These are phyloP conservation scores for Botrytis cinerea DNA, from an alignment of 2,329 filamentous ascomycete genomes.

Conservation along the genomic window DNA sequence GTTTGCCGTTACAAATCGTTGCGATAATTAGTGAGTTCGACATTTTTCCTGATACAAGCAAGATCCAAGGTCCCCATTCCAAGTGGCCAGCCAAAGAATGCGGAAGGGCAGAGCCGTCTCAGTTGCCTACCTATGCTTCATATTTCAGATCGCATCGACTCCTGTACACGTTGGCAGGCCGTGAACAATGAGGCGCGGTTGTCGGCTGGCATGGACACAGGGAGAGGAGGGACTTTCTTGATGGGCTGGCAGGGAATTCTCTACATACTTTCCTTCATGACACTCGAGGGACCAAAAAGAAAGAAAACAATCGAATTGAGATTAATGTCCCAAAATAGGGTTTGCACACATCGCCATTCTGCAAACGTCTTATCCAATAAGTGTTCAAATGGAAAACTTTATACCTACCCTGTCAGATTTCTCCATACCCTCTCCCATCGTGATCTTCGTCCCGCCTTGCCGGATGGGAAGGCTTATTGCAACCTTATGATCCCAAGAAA, in stretches of 20 bases:
- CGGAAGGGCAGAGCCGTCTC: neutral
- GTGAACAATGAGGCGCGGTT: neutral
- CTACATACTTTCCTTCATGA: neutral
- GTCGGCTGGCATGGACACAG: too few relatives aligned
- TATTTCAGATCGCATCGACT: neutral
- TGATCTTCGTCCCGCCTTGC: slow-evolving; percentile 15
- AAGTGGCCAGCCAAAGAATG: neutral
- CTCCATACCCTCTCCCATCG: neutral
- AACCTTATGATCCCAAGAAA: slow-evolving; percentile 13
- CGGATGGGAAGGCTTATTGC: slow-evolving; percentile 6
- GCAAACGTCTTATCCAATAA: neutral
- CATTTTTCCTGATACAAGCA: neutral
- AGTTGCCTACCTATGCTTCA: neutral
- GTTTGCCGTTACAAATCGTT: neutral
- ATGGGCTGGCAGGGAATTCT: neutral
- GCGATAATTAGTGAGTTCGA: neutral
- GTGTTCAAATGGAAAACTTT: neutral
- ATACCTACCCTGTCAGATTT: neutral
- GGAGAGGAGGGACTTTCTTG: neutral
- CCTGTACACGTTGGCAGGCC: neutral
- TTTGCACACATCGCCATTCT: neutral
- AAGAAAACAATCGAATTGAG: neutral
- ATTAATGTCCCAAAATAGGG: neutral
- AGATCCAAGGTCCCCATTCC: too few relatives aligned
- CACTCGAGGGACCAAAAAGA: neutral